Conservation (phyloP, 1,139 yeast genomes). For the Zygoascus meyerae region DNA sequence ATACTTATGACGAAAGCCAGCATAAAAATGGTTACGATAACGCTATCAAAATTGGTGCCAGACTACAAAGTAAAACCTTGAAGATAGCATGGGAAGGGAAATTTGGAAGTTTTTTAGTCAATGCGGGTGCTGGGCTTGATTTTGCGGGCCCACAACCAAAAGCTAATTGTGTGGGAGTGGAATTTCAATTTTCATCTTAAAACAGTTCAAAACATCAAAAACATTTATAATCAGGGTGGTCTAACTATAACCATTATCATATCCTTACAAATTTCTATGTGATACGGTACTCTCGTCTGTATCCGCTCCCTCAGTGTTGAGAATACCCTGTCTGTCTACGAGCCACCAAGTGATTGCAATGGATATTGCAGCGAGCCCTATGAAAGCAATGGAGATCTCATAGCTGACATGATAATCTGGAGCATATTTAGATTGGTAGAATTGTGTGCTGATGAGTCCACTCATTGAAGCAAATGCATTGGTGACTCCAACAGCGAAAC, state of each 20-base stretch:
- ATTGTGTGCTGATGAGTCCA: neutral
- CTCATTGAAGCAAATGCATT: constrained; percentile 2
- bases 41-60: constrained; percentile 70
- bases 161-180: constrained; percentile 34
- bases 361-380: neutral
- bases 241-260: too few relatives aligned
- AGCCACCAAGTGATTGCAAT: neutral
- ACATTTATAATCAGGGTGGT: too few relatives aligned
- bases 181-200: constrained; percentile 34
- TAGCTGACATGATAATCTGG: neutral
- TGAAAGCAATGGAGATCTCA: neutral
- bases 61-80: constrained; percentile 55
- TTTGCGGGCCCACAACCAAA: constrained; percentile 30
- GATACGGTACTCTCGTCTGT: neutral
- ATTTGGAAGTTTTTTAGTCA: constrained; percentile 68
- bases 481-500: neutral
- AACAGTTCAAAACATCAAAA: neutral
- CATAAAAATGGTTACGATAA: constrained; percentile 40
- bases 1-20: constrained; percentile 15
- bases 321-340: neutral
- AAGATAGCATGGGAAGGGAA: constrained; percentile 85
- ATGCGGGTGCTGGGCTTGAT: constrained; percentile 61
- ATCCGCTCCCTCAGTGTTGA: neutral
- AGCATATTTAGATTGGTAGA: neutral
- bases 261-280: neutral